These are phyloP conservation scores for Naganishia vishniacii DNA, from an alignment of 768 basidiomycete genomes.

Conservation along the genomic window DNA sequence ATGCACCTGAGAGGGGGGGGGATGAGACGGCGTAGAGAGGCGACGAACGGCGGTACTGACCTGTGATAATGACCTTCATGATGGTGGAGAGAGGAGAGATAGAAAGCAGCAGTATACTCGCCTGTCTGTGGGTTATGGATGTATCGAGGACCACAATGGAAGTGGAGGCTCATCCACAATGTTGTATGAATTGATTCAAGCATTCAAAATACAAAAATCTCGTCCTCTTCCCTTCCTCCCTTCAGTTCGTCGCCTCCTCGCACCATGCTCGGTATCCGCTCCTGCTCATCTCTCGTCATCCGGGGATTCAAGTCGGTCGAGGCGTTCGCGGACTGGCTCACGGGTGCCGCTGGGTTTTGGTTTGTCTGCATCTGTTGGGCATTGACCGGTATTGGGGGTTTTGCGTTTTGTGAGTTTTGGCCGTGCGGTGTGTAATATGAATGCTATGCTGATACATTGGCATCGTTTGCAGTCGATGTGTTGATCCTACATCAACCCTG, in stretches of 20 bases:
- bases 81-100: not conserved
- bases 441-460: not conserved
- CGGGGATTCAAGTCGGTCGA: constrained; percentile 66
- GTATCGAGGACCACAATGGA: too few species aligned
- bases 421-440: not conserved
- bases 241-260: not conserved
- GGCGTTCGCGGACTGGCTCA: constrained; percentile 67
- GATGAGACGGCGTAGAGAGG: not conserved
- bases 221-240: too few species aligned
- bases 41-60: not conserved
- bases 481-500: constrained; percentile 63
- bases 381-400: constrained; percentile 62
- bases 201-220: too few species aligned
- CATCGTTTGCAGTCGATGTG: constrained; percentile 61
- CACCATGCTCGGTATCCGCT: constrained; percentile 33
- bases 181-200: too few species aligned
- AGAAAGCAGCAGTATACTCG: not conserved
- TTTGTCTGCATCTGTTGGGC: constrained; percentile 76
- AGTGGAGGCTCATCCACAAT: too few species aligned
- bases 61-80: constrained; percentile 23
- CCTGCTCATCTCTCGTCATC: constrained; percentile 51
- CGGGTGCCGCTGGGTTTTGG: constrained; percentile 83
- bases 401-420: constrained; percentile 70
- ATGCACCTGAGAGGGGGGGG: constrained; percentile 61
- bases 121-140: too few species aligned